Percentiles rank a stretch among this genome's conserved stretches.
phyloP scores from a whole-genome alignment of 2,329 filamentous ascomycete genomes.

The Graphilbum ipis-grandicollis region DNA sequence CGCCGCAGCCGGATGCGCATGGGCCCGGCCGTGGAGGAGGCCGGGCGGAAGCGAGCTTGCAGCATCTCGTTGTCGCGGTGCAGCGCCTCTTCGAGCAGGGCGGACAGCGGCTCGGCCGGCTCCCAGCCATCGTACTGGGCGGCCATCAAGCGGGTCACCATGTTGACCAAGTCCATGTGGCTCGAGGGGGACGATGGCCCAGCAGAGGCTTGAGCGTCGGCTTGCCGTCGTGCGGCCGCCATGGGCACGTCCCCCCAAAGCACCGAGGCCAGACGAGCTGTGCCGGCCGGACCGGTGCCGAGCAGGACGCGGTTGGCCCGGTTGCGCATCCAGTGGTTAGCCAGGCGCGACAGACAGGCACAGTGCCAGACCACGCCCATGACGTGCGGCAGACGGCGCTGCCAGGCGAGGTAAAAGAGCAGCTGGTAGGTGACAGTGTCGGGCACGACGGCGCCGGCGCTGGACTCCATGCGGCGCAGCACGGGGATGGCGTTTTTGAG shows the following conservation, averaged over 20 bases:
- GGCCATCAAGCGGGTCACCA: slow-evolving; percentile 1
- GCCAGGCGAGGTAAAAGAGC: slow-evolving; percentile 21
- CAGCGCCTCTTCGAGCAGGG: slow-evolving; percentile 6
- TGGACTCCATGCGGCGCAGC: slow-evolving; percentile 11
- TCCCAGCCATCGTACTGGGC: slow-evolving; percentile 6
- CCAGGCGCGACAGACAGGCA: slow-evolving; percentile 12
- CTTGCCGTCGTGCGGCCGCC: no score
- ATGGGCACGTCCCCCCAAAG: no score
- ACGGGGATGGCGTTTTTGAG: slow-evolving; percentile 10
- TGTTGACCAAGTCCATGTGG: slow-evolving; percentile 1
- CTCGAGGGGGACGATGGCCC: no score
- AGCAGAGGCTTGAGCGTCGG: no score
- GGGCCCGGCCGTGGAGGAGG: background rate
- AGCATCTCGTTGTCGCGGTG: slow-evolving; percentile 6
- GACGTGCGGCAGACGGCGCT: slow-evolving; percentile 14
- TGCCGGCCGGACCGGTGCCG: background rate
- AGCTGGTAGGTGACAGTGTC: slow-evolving; percentile 18
- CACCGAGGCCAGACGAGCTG: background rate
- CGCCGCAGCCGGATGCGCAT: slow-evolving; percentile 6
- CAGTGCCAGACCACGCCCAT: slow-evolving; percentile 17
- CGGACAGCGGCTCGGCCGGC: slow-evolving; percentile 5
- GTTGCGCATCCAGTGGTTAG: slow-evolving; percentile 13
- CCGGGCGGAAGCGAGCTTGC: slow-evolving; percentile 1
- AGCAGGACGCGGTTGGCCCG: slow-evolving; percentile 6
- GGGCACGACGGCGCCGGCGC: slow-evolving; percentile 7